phyloP scores from a whole-genome alignment of 495 filamentous ascomycete genomes.

The Achaetomiella virescens region DNA sequence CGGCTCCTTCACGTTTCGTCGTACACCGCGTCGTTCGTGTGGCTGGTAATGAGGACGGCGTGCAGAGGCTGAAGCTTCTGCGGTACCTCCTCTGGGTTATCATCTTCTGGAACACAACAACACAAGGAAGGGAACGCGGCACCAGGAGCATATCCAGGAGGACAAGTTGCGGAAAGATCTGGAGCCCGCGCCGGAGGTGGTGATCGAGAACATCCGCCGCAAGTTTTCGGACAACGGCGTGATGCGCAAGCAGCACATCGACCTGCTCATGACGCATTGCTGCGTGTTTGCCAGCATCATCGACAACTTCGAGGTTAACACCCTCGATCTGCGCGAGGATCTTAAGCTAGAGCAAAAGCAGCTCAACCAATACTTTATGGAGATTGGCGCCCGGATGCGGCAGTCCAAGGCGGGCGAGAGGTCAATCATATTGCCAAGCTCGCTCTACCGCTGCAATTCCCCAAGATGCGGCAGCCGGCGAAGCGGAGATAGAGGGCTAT shows the following conservation, averaged over 20 bases:
- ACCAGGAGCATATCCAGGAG: slow-evolving; percentile 37
- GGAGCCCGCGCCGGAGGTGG: slow-evolving; percentile 49
- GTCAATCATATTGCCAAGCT: slow-evolving; percentile 59
- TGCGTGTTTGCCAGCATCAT: slow-evolving; percentile 62
- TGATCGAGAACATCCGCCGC: slow-evolving; percentile 61
- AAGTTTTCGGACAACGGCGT: slow-evolving; percentile 59
- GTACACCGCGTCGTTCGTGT: slow-evolving; percentile 53
- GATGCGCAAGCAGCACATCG: slow-evolving; percentile 57
- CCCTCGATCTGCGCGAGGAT: slow-evolving; percentile 69
- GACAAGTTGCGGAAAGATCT: slow-evolving; percentile 46
- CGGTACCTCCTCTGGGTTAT: slow-evolving; percentile 62
- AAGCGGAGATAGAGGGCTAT: slow-evolving; percentile 8
- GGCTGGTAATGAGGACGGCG: slow-evolving; percentile 50
- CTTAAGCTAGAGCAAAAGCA: slow-evolving; percentile 64
- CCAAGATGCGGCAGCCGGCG: slow-evolving; percentile 44
- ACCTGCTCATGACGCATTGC: slow-evolving; percentile 61
- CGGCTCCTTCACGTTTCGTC: slow-evolving; percentile 61
- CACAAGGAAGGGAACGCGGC: slow-evolving; percentile 34
- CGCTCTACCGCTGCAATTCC: slow-evolving; percentile 76
- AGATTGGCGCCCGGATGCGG: slow-evolving; percentile 67
- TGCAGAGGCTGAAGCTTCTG: slow-evolving; percentile 54
- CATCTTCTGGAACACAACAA: slow-evolving; percentile 47
- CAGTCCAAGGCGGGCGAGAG: slow-evolving; percentile 45
- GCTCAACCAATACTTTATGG: slow-evolving; percentile 64
- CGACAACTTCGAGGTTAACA: slow-evolving; percentile 74